Percentiles rank a stretch among this genome's conserved stretches.
Conservation (phyloP, 345 rosid genomes). For the Abelmoschus esculentus region DNA sequence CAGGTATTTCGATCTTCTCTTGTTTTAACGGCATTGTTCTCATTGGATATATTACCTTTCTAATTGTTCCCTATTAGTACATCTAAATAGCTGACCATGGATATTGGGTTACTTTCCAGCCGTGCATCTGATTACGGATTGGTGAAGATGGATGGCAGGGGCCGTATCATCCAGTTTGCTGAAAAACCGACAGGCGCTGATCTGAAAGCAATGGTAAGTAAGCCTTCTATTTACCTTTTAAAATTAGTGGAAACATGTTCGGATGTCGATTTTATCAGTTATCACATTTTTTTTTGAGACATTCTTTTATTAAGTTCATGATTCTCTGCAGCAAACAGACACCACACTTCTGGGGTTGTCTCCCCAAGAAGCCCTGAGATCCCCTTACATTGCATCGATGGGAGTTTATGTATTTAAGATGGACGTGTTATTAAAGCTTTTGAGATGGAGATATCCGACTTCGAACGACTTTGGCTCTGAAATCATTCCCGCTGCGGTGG, state of each 20-base stretch:
- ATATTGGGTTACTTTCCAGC: constrained; percentile 30
- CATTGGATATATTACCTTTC: not conserved
- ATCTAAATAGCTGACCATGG: constrained; percentile 12
- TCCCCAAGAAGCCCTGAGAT: constrained; percentile 48
- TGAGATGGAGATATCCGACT: constrained; percentile 68
- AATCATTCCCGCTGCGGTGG: constrained; percentile 81
- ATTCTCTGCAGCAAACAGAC: constrained; percentile 56
- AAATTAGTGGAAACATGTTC: constrained; percentile 27
- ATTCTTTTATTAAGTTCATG: not conserved
- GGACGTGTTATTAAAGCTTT: constrained; percentile 52
- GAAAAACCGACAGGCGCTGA: constrained; percentile 79
- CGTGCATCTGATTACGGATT: constrained; percentile 91
- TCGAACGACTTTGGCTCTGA: constrained; percentile 91
- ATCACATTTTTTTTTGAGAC: not conserved
- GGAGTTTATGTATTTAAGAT: constrained; percentile 84
- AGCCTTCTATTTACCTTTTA: not conserved
- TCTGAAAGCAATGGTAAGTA: constrained; percentile 74
- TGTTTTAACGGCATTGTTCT: not conserved
- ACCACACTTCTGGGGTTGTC: constrained; percentile 64
- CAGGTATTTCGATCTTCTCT: constrained; percentile 41
- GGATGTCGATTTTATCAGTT: not conserved
- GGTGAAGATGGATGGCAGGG: constrained; percentile 65
- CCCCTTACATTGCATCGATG: constrained; percentile 89
- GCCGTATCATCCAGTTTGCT: constrained; percentile 59
- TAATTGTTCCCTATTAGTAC: not conserved